Percentiles rank a stretch among this genome's conserved stretches.
Conservation (phyloP, 2,329 filamentous ascomycete species). For the Ceratocystis huliohia region DNA sequence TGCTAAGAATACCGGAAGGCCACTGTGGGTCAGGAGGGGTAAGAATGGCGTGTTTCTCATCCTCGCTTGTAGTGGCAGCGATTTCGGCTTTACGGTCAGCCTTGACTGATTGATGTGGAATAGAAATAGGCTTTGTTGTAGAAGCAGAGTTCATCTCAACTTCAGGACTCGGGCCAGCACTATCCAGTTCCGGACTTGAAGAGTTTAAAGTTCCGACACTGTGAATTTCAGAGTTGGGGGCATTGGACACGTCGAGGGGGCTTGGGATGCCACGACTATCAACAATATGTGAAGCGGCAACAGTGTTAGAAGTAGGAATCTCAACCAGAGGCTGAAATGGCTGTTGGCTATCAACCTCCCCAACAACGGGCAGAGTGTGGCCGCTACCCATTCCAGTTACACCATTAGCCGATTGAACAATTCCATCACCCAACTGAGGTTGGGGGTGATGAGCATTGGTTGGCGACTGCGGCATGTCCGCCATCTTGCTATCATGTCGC, state of each 20-base stretch:
- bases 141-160: neutral
- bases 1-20: conserved; percentile 77
- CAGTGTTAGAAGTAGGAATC: conserved; percentile 14
- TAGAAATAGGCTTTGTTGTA: neutral
- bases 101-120: conserved; percentile 9
- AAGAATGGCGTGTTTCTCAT: conserved; percentile 74
- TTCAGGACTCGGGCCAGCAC: neutral
- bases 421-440: neutral
- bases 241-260: conserved; percentile 2
- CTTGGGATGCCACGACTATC: conserved; percentile 4
- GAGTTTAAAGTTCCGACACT: neutral
- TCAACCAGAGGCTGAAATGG: neutral
- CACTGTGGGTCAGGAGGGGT: conserved; percentile 93
- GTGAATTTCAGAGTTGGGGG: neutral
- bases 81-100: conserved; percentile 52
- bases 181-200: neutral
- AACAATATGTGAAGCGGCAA: conserved; percentile 17
- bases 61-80: conserved; percentile 23
- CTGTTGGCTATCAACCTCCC: neutral
- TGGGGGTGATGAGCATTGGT: neutral
- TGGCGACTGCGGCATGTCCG: neutral
- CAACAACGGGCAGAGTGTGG: neutral
- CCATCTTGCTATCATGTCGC: conserved; percentile 18
- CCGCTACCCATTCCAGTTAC: neutral
- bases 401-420: neutral